Base-by-base conservation (phyloP, 1,284 basidiomycete species). In the Entoloma clypeatum region DNA sequence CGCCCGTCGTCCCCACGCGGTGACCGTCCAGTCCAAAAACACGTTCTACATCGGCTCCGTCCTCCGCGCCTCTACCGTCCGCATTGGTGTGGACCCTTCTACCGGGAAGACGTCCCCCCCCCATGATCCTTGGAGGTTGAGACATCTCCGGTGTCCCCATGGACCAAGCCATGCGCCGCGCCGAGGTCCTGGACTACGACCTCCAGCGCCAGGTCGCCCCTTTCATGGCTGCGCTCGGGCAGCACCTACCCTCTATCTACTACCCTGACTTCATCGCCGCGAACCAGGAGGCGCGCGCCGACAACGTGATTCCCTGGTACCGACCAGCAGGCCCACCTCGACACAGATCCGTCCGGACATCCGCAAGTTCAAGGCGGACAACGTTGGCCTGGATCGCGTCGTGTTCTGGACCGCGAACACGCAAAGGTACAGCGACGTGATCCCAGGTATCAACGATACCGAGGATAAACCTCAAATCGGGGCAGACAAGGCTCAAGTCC, bases 321-420 rank as follows among this genome's bases (percentile, higher is more conserved):
- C 0, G 81, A 95, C 72, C 98, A 99, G 75, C 82, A 85, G 52
- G 84, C 71, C 7, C 95, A 99, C 65, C 82, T 99, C 48, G 92
- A 97, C n/a, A 53, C 84, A 89, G 53, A 82, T 99, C 58, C 90
- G 94, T 48, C 75, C 76, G 36, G 92, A 98, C 64, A 98, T 98
- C 59, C 90, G 92, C 59, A 77, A 82, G 44, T 99, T 99, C 79
- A 98, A 97, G 75, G 60, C 69, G 39, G 67, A 81, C 53, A 81
- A 99, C 65, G 74, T n/a, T n/a, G n/a, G 70, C 26, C 81, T 98
- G 41, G 94, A 96, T 64, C 85, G 84, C 46, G 79, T 92, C 51
- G 86, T 96, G 44, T 94, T 96, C 73, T 97, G 93, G 93, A 96
- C 93, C 22, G 95, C 95, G 61, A 98, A 99, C 74, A 99, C 95